phyloP scores from a whole-genome alignment of 441 rosid genomes.

The Brassica hybrid region DNA sequence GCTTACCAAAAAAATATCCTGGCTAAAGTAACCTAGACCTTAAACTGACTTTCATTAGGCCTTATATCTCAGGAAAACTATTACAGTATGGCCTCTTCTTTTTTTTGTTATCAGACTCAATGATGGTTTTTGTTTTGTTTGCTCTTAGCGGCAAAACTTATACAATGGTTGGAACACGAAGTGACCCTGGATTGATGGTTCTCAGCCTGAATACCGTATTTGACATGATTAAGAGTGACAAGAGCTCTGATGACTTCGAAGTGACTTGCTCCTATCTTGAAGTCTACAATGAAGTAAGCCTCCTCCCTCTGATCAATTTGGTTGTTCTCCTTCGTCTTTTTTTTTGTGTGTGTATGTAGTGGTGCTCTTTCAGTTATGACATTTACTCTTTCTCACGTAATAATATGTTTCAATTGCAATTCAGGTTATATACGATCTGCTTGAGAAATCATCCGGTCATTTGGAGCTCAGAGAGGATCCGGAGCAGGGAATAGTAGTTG shows the following conservation, averaged over 20 bases:
- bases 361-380: background rate
- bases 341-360: background rate
- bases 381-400: background rate
- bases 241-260: conserved; percentile 76
- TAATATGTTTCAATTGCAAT: conserved; percentile 12
- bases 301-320: too few species aligned
- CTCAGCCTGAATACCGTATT: conserved; percentile 85
- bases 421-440: conserved; percentile 94
- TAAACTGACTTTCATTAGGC: conserved; percentile 17
- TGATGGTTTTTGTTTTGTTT: conserved; percentile 7
- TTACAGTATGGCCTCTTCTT: conserved; percentile 7
- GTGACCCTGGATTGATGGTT: conserved; percentile 98
- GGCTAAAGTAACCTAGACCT: background rate
- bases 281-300: too few species aligned
- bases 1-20: background rate
- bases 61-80: background rate
- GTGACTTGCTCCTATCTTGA: conserved; percentile 53
- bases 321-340: too few species aligned
- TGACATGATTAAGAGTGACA: conserved; percentile 67
- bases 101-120: conserved; percentile 11
- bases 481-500: conserved; percentile 82
- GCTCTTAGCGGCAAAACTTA: conserved; percentile 82
- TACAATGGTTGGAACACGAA: conserved; percentile 90
- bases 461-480: conserved; percentile 99
- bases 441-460: conserved; percentile 89